These are phyloP conservation scores for Fragaria ananassa DNA, from an alignment of 306 rosid species.

Conservation along the genomic window DNA sequence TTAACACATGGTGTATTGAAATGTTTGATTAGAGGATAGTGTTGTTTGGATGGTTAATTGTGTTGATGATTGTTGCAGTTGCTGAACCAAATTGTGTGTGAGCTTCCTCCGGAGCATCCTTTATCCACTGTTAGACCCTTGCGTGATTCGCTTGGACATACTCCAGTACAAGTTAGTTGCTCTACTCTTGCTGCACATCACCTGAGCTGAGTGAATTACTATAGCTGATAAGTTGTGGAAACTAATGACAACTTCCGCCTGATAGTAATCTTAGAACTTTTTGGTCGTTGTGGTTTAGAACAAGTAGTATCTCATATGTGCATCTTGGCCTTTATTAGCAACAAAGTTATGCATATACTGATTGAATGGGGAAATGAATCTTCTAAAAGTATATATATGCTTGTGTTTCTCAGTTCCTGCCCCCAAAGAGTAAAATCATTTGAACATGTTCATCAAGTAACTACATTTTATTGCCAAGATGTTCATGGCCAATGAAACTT, in stretches of 20 bases:
- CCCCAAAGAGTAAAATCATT: not conserved
- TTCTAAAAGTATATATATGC: not conserved
- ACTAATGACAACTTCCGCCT: not conserved
- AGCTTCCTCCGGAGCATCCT: constrained; percentile 90
- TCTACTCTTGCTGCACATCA: constrained; percentile 15
- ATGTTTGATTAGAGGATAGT: not conserved
- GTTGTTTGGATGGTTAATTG: constrained; percentile 14
- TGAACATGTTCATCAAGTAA: not conserved
- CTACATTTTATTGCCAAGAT: not conserved
- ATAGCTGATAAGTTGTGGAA: not conserved
- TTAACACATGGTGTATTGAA: not conserved
- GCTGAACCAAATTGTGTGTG: constrained; percentile 93
- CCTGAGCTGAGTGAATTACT: constrained; percentile 1
- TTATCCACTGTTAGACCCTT: constrained; percentile 65
- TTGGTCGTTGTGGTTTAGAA: not conserved
- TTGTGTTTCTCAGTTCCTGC: not conserved
- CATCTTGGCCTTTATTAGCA: not conserved
- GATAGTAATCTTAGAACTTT: not conserved
- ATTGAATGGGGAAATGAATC: not conserved
- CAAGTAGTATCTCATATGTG: not conserved
- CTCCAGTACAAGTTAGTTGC: constrained; percentile 78
- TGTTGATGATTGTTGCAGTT: constrained; percentile 50
- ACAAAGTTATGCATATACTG: not conserved
- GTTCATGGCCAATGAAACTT: not conserved
- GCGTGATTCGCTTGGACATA: constrained; percentile 95